phyloP scores from a whole-genome alignment of 1,139 yeast species.

The Geotrichum citri-aurantii region DNA sequence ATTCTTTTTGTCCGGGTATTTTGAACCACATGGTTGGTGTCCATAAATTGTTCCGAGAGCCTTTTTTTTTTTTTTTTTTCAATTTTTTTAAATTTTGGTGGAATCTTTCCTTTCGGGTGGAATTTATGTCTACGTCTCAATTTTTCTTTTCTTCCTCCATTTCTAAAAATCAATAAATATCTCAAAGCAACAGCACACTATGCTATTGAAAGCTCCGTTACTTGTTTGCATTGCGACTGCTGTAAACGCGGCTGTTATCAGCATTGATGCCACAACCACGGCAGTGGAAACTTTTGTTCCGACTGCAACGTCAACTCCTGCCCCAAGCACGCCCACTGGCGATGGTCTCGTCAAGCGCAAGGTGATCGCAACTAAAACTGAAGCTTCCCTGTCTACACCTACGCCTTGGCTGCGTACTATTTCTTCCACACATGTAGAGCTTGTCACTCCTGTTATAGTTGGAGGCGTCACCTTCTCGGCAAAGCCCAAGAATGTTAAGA shows the following conservation, averaged over 20 bases:
- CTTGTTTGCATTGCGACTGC: conserved; percentile 5
- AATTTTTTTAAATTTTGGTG: neutral
- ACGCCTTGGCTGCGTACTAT: conserved; percentile 74
- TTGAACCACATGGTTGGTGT: no score
- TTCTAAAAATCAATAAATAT: neutral
- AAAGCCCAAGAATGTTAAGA: conserved; percentile 59
- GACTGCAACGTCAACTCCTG: neutral
- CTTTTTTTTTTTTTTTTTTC: neutral
- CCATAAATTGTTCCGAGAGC: neutral
- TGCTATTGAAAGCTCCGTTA: neutral
- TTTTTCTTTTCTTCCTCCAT: neutral
- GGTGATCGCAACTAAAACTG: conserved; percentile 20
- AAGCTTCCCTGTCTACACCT: conserved; percentile 37
- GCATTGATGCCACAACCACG: conserved; percentile 2
- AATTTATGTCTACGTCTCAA: neutral
- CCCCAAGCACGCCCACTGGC: neutral
- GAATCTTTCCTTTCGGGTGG: no score
- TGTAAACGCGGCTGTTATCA: conserved; percentile 12
- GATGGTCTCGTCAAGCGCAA: conserved; percentile 8
- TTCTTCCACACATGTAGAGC: conserved; percentile 49
- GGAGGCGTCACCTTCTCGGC: conserved; percentile 77
- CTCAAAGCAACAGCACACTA: neutral
- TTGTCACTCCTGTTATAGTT: conserved; percentile 75
- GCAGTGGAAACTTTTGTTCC: conserved; percentile 4
- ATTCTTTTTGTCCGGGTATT: no score